phyloP scores from a whole-genome alignment of 495 filamentous ascomycete species.

The Chaetomium tenue region DNA sequence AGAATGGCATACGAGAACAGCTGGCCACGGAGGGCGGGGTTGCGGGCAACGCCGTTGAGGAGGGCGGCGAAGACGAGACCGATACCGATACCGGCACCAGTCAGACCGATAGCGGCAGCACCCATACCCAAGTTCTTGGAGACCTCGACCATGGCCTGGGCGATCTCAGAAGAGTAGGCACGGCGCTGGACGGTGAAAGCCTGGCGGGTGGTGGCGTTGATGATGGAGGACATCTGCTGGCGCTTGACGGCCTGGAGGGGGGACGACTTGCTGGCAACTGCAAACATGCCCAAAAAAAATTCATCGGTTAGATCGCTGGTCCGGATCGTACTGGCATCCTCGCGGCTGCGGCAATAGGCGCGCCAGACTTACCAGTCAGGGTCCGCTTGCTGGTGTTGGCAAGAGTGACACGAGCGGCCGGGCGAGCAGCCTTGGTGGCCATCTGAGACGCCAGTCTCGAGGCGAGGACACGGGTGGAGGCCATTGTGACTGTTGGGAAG shows the following conservation, averaged over 20 bases:
- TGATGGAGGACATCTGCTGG: conserved; percentile 62
- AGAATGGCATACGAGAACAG: conserved; percentile 93
- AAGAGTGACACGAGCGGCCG: conserved; percentile 60
- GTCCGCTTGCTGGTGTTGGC: conserved; percentile 65
- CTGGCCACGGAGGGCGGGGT: conserved; percentile 85
- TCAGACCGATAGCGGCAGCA: conserved; percentile 82
- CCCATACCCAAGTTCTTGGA: conserved; percentile 87
- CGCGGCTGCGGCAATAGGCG: background rate
- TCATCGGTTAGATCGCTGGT: conserved; percentile 19
- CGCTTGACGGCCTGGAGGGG: conserved; percentile 65
- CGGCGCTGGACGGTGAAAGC: conserved; percentile 64
- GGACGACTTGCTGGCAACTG: conserved; percentile 46
- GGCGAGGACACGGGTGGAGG: conserved; percentile 68
- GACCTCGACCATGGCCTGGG: conserved; percentile 79
- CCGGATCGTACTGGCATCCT: background rate
- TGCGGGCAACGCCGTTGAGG: conserved; percentile 79
- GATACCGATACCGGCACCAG: conserved; percentile 90
- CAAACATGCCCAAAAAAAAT: conserved; percentile 17
- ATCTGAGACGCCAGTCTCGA: conserved; percentile 66
- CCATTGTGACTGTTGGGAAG: conserved; percentile 59
- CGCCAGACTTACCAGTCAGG: conserved; percentile 54
- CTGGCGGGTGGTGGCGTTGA: conserved; percentile 63
- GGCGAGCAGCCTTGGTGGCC: conserved; percentile 70
- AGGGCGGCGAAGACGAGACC: conserved; percentile 87
- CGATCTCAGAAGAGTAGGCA: conserved; percentile 78